These are phyloP conservation scores for Venturia pyrina DNA, from an alignment of 2,329 filamentous ascomycete genomes.

Conservation along the genomic window DNA sequence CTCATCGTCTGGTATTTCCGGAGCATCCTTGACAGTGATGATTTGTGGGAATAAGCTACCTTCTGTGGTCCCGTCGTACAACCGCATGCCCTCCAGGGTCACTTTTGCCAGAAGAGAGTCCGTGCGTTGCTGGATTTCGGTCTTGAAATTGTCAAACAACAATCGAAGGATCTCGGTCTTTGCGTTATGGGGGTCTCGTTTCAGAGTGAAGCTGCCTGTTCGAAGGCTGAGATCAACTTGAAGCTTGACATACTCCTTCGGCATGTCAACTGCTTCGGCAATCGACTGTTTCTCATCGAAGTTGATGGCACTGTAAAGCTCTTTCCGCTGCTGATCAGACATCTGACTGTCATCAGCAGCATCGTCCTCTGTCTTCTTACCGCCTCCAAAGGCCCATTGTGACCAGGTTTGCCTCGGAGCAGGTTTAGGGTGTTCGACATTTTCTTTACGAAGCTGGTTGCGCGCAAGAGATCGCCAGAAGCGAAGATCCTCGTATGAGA, in stretches of 20 bases:
- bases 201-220: slow-evolving; percentile 91
- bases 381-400: slow-evolving; percentile 79
- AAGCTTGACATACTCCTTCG: slow-evolving; percentile 84
- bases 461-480: slow-evolving; percentile 95
- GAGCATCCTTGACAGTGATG: slow-evolving; percentile 85
- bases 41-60: slow-evolving; percentile 91
- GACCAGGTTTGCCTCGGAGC: slow-evolving; percentile 77
- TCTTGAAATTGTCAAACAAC: slow-evolving; percentile 90
- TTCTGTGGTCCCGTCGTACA: slow-evolving; percentile 92
- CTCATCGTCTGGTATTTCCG: slow-evolving; percentile 42
- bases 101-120: slow-evolving; percentile 85
- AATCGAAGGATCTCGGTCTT: slow-evolving; percentile 75
- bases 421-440: slow-evolving; percentile 72
- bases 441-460: slow-evolving; percentile 92
- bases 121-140: slow-evolving; percentile 78
- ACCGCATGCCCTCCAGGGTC: slow-evolving; percentile 81
- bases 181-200: slow-evolving; percentile 70
- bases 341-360: slow-evolving; percentile 73
- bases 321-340: slow-evolving; percentile 90
- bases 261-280: slow-evolving; percentile 77
- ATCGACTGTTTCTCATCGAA: slow-evolving; percentile 95
- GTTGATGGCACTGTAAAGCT: slow-evolving; percentile 94
- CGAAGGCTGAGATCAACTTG: slow-evolving; percentile 88
- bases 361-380: slow-evolving; percentile 52
- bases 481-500: slow-evolving; percentile 86